phyloP scores from a whole-genome alignment of 2,329 filamentous ascomycete genomes.

The Aphanocladium album region DNA sequence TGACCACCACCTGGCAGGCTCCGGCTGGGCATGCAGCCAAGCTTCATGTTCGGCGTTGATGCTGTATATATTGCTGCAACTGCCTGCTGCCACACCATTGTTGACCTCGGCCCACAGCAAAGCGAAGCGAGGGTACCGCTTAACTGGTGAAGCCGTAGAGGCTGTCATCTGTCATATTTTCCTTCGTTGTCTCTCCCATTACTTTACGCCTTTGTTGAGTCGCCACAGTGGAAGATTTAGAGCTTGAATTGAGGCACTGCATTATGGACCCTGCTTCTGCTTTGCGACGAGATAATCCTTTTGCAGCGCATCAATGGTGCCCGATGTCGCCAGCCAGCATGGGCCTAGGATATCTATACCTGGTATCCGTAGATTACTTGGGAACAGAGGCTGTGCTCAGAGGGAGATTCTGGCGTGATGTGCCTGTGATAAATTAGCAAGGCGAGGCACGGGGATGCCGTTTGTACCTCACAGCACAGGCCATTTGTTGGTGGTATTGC shows the following conservation, averaged over 20 bases:
- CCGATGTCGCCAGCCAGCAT: not conserved
- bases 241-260: not conserved
- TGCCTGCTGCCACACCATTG: not conserved
- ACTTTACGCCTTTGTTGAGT: not conserved
- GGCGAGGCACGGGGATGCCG: not conserved
- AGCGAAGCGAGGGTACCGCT: not conserved
- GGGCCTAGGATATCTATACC: not conserved
- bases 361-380: not conserved
- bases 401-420: too few relatives aligned
- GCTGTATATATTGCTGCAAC: not conserved
- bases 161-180: slow-evolving; percentile 2
- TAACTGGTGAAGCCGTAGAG: not conserved
- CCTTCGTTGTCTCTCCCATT: not conserved
- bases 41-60: not conserved
- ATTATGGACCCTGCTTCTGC: not conserved
- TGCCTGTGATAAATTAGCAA: not conserved
- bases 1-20: not conserved
- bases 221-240: not conserved
- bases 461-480: not conserved
- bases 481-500: not conserved
- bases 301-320: not conserved
- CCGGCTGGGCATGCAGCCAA: not conserved
- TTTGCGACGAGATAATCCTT: not conserved
- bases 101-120: not conserved
- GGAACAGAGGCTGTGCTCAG: not conserved